phyloP scores from a whole-genome alignment of 2,329 filamentous ascomycete genomes.

The Aspergillus sp. region DNA sequence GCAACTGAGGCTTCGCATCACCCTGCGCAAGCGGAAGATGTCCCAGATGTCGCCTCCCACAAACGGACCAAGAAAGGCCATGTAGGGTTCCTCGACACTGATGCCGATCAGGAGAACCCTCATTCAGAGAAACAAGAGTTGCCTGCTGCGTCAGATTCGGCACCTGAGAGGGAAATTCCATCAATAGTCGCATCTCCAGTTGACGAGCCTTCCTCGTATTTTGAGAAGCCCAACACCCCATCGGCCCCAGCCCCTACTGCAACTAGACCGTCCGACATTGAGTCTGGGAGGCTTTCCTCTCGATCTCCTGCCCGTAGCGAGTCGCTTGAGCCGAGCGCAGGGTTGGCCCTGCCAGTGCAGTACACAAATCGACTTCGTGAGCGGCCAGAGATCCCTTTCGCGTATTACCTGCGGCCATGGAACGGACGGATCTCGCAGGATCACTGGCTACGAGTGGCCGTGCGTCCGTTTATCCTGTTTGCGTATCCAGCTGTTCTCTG shows the following conservation, averaged over 20 bases:
- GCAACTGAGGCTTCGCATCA: slow-evolving; percentile 28
- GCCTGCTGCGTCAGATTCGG: slow-evolving; percentile 10
- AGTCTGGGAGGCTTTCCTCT: slow-evolving; percentile 28
- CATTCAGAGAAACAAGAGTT: slow-evolving; percentile 23
- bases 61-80: slow-evolving; percentile 50
- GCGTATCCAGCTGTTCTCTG: slow-evolving; percentile 88
- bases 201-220: slow-evolving; percentile 11
- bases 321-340: slow-evolving; percentile 35
- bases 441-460: slow-evolving; percentile 76
- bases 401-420: slow-evolving; percentile 74
- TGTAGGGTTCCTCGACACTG: slow-evolving; percentile 59
- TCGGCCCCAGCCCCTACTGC: slow-evolving; percentile 18
- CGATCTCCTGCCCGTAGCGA: slow-evolving; percentile 38
- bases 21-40: slow-evolving; percentile 18
- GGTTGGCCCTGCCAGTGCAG: slow-evolving; percentile 34
- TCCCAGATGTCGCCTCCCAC: slow-evolving; percentile 17
- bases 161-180: background rate
- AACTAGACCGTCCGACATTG: slow-evolving; percentile 31
- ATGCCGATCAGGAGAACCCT: slow-evolving; percentile 31
- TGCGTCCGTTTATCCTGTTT: slow-evolving; percentile 83
- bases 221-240: slow-evolving; percentile 25
- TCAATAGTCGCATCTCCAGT: slow-evolving; percentile 1
- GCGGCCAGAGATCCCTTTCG: slow-evolving; percentile 71
- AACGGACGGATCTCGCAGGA: slow-evolving; percentile 79
- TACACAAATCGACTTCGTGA: slow-evolving; percentile 75